A percentile compares a stretch with the other conserved stretches of the same genome.
Evolutionary conservation across 2,329 filamentous ascomycete species (phyloP).

Genomic region (Aspergillus unguis): DNA sequence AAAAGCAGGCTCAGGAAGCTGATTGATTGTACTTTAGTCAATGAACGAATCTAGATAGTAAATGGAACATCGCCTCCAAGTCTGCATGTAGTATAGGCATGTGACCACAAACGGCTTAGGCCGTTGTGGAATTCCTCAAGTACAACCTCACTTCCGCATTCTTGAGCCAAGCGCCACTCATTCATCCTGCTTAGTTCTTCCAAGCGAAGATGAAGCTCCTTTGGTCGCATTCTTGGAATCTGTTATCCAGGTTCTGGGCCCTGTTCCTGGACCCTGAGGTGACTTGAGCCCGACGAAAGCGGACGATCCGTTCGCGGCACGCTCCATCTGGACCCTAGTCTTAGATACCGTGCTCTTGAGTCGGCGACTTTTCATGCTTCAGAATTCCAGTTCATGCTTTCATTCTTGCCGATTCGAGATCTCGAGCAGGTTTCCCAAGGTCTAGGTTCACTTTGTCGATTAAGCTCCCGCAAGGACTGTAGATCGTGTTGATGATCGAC

Average conservation of each 20-base stretch:
- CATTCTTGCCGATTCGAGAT: neutral
- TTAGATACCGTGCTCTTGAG: neutral
- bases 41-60: neutral
- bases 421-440: neutral
- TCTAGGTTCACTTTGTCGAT: neutral
- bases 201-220: too few species aligned
- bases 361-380: neutral
- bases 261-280: neutral
- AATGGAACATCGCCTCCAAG: too few species aligned
- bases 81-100: too few species aligned
- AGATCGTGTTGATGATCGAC: neutral
- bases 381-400: neutral
- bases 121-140: too few species aligned
- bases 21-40: neutral
- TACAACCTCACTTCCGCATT: too few species aligned
- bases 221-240: too few species aligned
- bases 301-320: slow-evolving; percentile 9
- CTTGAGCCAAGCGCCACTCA: too few species aligned
- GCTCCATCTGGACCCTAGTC: neutral
- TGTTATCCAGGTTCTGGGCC: too few species aligned
- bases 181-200: too few species aligned
- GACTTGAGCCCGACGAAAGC: neutral
- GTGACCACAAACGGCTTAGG: too few species aligned
- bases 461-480: neutral
- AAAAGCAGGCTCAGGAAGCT: neutral